Evolutionary conservation across 495 filamentous ascomycete genomes (phyloP).

Genomic region (Hypoxylon fuscum): DNA sequence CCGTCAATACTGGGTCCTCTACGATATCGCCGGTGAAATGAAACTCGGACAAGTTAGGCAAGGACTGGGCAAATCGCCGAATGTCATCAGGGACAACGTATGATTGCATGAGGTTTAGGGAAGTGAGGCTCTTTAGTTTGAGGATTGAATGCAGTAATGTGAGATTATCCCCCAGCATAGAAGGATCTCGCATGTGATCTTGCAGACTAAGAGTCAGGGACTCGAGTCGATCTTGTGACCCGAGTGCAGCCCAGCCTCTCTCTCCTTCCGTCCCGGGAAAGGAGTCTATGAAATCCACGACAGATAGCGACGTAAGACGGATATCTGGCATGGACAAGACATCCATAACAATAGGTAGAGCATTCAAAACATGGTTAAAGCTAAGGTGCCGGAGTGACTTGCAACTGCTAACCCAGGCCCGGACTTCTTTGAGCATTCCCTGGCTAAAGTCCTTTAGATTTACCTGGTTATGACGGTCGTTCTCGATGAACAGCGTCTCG

Average conservation of each 20-base stretch:
- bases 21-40: conserved; percentile 64
- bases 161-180: conserved; percentile 44
- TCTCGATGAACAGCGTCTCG: conserved; percentile 61
- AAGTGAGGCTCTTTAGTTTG: conserved; percentile 43
- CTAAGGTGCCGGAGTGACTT: conserved; percentile 59
- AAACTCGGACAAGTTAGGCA: conserved; percentile 64
- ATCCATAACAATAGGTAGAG: conserved; percentile 61
- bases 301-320: conserved; percentile 35
- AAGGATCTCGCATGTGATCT: conserved; percentile 51
- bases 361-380: conserved; percentile 60
- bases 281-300: conserved; percentile 32
- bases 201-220: conserved; percentile 58
- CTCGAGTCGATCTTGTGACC: conserved; percentile 36
- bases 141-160: conserved; percentile 62
- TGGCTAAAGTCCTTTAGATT: conserved; percentile 57
- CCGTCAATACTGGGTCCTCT: conserved; percentile 58
- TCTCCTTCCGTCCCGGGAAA: neutral
- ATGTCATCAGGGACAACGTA: conserved; percentile 31
- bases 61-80: conserved; percentile 28
- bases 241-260: conserved; percentile 30
- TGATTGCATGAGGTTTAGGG: conserved; percentile 42
- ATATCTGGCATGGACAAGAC: conserved; percentile 51
- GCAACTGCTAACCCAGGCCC: conserved; percentile 66
- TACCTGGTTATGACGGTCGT: conserved; percentile 33
- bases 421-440: conserved; percentile 60